A percentile compares a stretch with the other conserved stretches of the same genome.
Conservation (phyloP, 2,329 filamentous ascomycete genomes). For the Xylariales sp. region DNA sequence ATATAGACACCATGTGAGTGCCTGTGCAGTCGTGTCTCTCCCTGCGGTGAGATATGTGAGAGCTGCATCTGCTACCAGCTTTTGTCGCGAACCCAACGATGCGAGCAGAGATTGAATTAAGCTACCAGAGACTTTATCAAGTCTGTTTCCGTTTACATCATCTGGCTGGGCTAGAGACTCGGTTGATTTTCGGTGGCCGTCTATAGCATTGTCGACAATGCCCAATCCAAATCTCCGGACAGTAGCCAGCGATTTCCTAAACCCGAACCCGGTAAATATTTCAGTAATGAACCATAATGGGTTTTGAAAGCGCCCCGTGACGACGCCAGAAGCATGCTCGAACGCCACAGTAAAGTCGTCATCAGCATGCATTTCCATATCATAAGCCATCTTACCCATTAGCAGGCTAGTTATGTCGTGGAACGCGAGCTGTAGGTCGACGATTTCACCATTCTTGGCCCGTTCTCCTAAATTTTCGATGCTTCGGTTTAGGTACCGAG, state of each 20-base stretch:
- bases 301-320: constrained; percentile 73
- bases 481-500: constrained; percentile 61
- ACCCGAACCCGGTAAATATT: constrained; percentile 58
- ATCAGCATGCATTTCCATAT: constrained; percentile 73
- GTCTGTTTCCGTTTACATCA: constrained; percentile 26
- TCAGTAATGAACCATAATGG: constrained; percentile 72
- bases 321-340: constrained; percentile 70
- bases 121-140: constrained; percentile 51
- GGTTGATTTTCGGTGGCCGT: constrained; percentile 28
- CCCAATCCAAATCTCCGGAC: constrained; percentile 67
- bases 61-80: constrained; percentile 71
- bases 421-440: constrained; percentile 70
- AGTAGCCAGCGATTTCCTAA: constrained; percentile 61
- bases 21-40: constrained; percentile 73
- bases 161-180: not conserved
- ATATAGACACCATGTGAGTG: constrained; percentile 73
- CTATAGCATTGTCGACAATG: constrained; percentile 65
- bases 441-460: constrained; percentile 44
- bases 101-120: constrained; percentile 71
- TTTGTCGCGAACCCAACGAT: constrained; percentile 61
- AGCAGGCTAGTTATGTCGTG: constrained; percentile 73
- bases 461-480: constrained; percentile 53
- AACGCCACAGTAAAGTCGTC: constrained; percentile 71
- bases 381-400: constrained; percentile 76
- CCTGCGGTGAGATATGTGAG: constrained; percentile 74